Evolutionary conservation across 2,329 filamentous ascomycete genomes (phyloP).

Genomic region (Xylariaceae sp.): DNA sequence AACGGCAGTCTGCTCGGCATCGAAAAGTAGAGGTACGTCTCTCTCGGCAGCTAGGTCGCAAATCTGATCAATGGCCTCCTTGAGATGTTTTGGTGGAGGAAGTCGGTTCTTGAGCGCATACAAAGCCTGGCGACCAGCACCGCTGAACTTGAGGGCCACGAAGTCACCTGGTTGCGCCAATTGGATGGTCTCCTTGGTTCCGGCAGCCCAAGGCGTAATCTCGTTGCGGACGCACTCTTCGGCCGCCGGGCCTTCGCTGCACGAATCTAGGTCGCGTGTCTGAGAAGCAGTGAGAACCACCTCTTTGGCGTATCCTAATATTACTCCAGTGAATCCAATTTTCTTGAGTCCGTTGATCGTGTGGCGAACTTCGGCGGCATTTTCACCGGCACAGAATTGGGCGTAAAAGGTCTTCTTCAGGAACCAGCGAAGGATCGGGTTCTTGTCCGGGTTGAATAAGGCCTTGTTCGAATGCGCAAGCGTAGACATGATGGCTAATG

Average conservation of each 20-base stretch:
- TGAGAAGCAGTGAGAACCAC: constrained; percentile 62
- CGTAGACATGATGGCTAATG: constrained; percentile 59
- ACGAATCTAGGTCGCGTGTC: constrained; percentile 39
- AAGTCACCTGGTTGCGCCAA: constrained; percentile 67
- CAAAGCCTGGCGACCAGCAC: constrained; percentile 70
- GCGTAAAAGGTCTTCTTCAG: constrained; percentile 82
- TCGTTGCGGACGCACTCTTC: constrained; percentile 51
- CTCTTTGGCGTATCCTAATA: constrained; percentile 78
- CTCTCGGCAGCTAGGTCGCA: constrained; percentile 66
- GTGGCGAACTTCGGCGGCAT: constrained; percentile 57
- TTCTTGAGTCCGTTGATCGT: constrained; percentile 62
- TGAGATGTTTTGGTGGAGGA: constrained; percentile 59
- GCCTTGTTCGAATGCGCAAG: constrained; percentile 65
- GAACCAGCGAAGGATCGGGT: constrained; percentile 62
- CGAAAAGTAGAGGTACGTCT: constrained; percentile 71
- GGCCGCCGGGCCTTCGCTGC: constrained; percentile 44
- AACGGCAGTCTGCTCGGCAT: constrained; percentile 76
- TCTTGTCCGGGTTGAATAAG: constrained; percentile 68
- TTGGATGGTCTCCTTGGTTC: constrained; percentile 67
- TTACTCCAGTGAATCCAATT: constrained; percentile 77
- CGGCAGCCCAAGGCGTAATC: constrained; percentile 65
- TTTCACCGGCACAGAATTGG: constrained; percentile 86
- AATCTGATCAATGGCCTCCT: constrained; percentile 65
- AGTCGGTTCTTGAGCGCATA: constrained; percentile 58
- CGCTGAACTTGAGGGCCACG: constrained; percentile 71